Evolutionary conservation across 192 early-diverging fungal genomes (phyloP), one percentile per base, ranked within the genome.

Genomic region (Umbelopsis vinacea): DNA sequence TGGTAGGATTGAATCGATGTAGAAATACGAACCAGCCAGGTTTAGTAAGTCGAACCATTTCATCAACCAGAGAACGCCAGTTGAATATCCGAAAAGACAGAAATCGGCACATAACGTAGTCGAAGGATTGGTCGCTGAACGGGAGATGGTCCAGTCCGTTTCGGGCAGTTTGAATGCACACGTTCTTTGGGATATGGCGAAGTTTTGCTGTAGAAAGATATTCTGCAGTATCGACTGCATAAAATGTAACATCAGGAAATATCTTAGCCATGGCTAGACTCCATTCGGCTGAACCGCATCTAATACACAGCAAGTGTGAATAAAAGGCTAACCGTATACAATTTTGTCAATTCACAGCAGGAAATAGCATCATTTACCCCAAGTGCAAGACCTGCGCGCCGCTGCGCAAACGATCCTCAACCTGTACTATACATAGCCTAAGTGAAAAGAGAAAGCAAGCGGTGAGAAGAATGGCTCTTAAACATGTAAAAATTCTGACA

Each of bases 41-140:
- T 26, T 63, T 63, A 15, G 57, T 63, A 14, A 63, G 29, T 19
- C 57, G 57, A 8, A 63, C 57, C 57, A 63, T 29, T 37, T 63
- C 57, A 38, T 63, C 33, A 2, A 63, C 57, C 3, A 63, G 26
- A 10, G 57, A 38, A 5, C 57, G 26, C 57, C 57, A 63, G 14
- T 37, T 35, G 4, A 2, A 22, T 19, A 63, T 63, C 11, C 57
- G 26, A 14, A 63, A 63, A 19, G 57, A 19, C 33, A 37, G 33
- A 37, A 63, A 63, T 35, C 57, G 57, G 33, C 57, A 63, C 33
- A 63, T 35, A 35, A 63, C 57, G 35, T n/a, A 63, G 33, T 63
- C 57, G 33, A 63, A 63, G 14, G 57, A 29, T 37, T 63, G 57
- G 26, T 63, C 57, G 26, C 14, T 14, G 14, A 29, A 63, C 3